A percentile compares a stretch with the other conserved stretches of the same genome.
phyloP scores from a whole-genome alignment of 306 rosid species.

The Potentilla sterilis region DNA sequence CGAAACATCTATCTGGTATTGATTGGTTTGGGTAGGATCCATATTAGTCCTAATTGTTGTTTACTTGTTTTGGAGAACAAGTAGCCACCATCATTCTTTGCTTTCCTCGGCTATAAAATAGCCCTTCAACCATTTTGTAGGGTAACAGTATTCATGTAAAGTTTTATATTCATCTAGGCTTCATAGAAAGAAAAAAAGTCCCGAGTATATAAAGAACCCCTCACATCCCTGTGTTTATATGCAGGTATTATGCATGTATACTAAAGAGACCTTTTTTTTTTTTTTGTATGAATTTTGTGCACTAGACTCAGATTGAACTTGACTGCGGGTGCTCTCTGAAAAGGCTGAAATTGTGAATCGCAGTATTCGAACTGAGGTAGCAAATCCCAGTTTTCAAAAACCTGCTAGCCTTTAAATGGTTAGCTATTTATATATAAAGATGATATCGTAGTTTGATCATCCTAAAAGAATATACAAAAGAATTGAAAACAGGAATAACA shows the following conservation, averaged over 20 bases:
- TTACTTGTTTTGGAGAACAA: background rate
- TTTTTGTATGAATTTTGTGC: background rate
- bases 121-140: background rate
- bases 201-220: background rate
- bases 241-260: background rate
- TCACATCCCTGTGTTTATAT: background rate
- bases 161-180: background rate
- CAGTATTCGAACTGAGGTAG: background rate
- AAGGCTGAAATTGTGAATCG: background rate
- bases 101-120: background rate
- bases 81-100: background rate
- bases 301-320: background rate
- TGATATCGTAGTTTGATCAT: slow-evolving; percentile 21
- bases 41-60: background rate
- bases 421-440: background rate
- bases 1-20: slow-evolving; percentile 1
- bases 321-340: background rate
- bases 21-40: background rate
- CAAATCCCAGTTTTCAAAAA: background rate
- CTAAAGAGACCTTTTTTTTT: background rate
- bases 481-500: slow-evolving; percentile 18
- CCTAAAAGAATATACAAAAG: slow-evolving; percentile 17
- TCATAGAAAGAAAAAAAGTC: background rate
- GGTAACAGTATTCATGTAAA: background rate
- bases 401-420: background rate